These are phyloP conservation scores for Fusarium buxicola DNA, from an alignment of 2,329 filamentous ascomycete genomes.

Conservation along the genomic window DNA sequence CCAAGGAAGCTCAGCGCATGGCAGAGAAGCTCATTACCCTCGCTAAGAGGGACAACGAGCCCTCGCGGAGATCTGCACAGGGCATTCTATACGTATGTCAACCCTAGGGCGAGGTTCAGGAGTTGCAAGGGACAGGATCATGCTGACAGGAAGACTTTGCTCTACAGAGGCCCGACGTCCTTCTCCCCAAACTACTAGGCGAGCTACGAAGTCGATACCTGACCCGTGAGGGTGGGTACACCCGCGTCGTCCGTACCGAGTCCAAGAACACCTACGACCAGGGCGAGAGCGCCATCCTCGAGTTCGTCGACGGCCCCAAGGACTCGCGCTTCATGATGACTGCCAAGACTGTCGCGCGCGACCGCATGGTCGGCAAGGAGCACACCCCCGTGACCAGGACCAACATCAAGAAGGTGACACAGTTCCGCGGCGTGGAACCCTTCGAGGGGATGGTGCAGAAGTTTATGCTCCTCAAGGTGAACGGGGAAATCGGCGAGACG, in stretches of 20 bases:
- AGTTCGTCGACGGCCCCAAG: slow-evolving; percentile 92
- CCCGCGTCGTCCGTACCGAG: slow-evolving; percentile 91
- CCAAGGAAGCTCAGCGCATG: slow-evolving; percentile 93
- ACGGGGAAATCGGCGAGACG: slow-evolving; percentile 7
- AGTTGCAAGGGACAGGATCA: neutral
- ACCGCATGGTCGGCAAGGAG: slow-evolving; percentile 64
- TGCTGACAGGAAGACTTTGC: slow-evolving; percentile 19
- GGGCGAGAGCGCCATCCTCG: slow-evolving; percentile 88
- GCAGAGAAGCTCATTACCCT: slow-evolving; percentile 95
- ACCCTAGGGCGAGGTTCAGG: neutral
- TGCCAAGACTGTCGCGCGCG: slow-evolving; percentile 81
- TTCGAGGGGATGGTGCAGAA: slow-evolving; percentile 73
- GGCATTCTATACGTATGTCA: slow-evolving; percentile 84
- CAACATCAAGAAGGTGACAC: slow-evolving; percentile 90
- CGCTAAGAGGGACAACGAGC: slow-evolving; percentile 92
- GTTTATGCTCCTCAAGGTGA: slow-evolving; percentile 48
- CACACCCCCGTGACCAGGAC: slow-evolving; percentile 78
- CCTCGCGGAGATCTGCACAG: slow-evolving; percentile 78
- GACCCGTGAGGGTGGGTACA: slow-evolving; percentile 88
- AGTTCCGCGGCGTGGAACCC: slow-evolving; percentile 73
- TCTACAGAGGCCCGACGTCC: slow-evolving; percentile 71
- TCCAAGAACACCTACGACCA: slow-evolving; percentile 86
- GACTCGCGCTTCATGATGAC: slow-evolving; percentile 97
- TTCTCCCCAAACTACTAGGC: slow-evolving; percentile 89
- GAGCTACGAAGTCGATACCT: slow-evolving; percentile 83